Base-by-base conservation (phyloP, 345 rosid genomes). In the Arabidopsis suecica region DNA sequence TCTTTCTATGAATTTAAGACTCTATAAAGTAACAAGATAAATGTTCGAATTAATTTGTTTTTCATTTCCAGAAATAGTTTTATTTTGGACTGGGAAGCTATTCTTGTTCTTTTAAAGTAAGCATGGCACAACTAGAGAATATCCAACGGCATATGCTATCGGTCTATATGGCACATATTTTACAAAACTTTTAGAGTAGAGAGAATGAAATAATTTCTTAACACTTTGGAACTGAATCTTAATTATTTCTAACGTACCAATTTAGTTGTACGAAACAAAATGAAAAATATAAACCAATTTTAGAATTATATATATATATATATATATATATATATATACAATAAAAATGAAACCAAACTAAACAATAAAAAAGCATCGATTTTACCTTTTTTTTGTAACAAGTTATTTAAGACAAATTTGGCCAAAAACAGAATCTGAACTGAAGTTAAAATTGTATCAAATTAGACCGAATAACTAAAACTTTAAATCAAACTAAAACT, bases 101-200 rank as follows among this genome's bases (percentile, higher is more conserved):
- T 66, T 75, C 67, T 67, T 67, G 60, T 67, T 38, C 67, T 13
- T 50, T 13, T 68, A 68, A 75, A 75, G 79, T 40, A 41, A 75
- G 36, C 68, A 32, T 48, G 42, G 72, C 81, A 71, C 60, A 71
- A 47, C 20, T 50, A 51, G 64, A 49, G 83, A 49, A 86, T 86
- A 87, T 86, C 87, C 84, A 81, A 60, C 44, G 44, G 91, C 86
- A 82, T 89, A 89, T 87, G 81, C 92, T 68, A 59, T 59, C 23
- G 58, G 60, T 75, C 54, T 25, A 25, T 16, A 36, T 49, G 18
- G 50, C 45, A 28, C 7, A 28, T 28, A 3, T 3, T 28, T 28
- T 28, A 28, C 32, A 28, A 28, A 28, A 28, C 32, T 28, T 28
- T 28, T 28, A 3, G 32, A 28, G 32, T 28, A n/a, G 7, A 8